Percentiles rank a stretch among this genome's conserved stretches.
Conservation (phyloP, 345 rosid genomes). For the Rhodamnia argentea region DNA sequence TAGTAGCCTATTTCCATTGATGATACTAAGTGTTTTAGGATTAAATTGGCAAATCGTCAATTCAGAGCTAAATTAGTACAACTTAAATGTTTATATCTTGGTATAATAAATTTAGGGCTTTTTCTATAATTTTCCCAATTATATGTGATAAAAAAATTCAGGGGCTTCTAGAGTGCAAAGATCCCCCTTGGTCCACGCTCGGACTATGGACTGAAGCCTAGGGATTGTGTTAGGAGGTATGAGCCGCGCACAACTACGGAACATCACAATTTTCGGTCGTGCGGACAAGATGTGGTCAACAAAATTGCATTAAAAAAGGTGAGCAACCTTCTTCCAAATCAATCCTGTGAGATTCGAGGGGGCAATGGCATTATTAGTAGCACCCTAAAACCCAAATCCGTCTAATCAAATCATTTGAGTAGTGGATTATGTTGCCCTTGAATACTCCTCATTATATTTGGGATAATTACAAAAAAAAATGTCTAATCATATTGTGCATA, state of each 20-base stretch:
- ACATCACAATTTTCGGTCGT: not conserved
- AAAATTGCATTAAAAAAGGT: not conserved
- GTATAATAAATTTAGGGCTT: too few species aligned
- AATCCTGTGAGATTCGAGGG: not conserved
- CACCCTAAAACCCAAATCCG: not conserved
- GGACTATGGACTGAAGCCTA: not conserved
- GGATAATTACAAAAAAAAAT: not conserved
- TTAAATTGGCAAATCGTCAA: too few species aligned
- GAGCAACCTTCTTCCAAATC: not conserved
- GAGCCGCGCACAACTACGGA: not conserved
- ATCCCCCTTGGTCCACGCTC: not conserved
- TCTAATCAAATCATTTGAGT: not conserved
- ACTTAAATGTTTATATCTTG: too few species aligned
- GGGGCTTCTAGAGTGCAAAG: not conserved
- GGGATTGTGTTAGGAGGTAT: not conserved
- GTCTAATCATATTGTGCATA: fast-evolving
- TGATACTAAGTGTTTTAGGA: too few species aligned
- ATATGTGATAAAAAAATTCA: not conserved
- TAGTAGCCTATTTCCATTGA: too few species aligned
- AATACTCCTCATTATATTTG: not conserved
- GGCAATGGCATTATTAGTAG: not conserved
- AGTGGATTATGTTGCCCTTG: not conserved
- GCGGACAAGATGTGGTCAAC: not conserved
- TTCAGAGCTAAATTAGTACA: too few species aligned
- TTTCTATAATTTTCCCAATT: too few species aligned